These are phyloP conservation scores for Lodderomyces orthopsilosis DNA, from an alignment of 1,139 yeast species.

Conservation along the genomic window DNA sequence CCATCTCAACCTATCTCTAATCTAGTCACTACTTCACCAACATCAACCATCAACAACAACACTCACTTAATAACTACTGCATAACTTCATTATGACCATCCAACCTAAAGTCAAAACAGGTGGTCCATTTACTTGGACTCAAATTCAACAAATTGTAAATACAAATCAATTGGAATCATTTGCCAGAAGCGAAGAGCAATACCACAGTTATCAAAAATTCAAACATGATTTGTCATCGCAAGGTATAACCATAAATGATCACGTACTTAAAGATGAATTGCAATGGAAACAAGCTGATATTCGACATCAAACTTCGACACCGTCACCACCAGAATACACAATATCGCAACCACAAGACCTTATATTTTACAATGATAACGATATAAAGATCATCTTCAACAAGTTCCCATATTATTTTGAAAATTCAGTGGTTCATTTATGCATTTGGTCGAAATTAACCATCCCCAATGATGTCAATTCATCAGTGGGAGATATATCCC, in stretches of 20 bases:
- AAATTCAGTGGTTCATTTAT: slow-evolving; percentile 34
- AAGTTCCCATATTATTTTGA: slow-evolving; percentile 46
- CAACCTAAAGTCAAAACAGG: slow-evolving; percentile 16
- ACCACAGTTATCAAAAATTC: slow-evolving; percentile 33
- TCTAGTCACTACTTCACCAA: neutral
- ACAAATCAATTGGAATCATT: slow-evolving; percentile 37
- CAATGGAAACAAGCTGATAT: slow-evolving; percentile 31
- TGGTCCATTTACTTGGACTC: slow-evolving; percentile 35
- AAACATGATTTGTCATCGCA: slow-evolving; percentile 27
- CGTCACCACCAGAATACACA: slow-evolving; percentile 14
- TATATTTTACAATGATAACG: slow-evolving; percentile 19
- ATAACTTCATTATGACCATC: too few relatives aligned
- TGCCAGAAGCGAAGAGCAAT: slow-evolving; percentile 37
- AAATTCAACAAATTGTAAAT: slow-evolving; percentile 28
- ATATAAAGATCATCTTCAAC: slow-evolving; percentile 34
- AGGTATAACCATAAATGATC: slow-evolving; percentile 33
- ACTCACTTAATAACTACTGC: too few relatives aligned
- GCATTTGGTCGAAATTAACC: slow-evolving; percentile 42
- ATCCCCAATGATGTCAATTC: slow-evolving; percentile 34
- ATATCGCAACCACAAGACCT: slow-evolving; percentile 11
- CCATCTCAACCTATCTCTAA: too few relatives aligned
- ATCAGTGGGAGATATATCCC: slow-evolving; percentile 45
- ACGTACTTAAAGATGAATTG: slow-evolving; percentile 34
- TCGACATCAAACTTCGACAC: slow-evolving; percentile 17
- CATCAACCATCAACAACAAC: too few relatives aligned